Percentiles rank a stretch among this genome's conserved stretches.
Evolutionary conservation across 257 asterid species (phyloP).

Genomic region (Forsythia suspensa): DNA sequence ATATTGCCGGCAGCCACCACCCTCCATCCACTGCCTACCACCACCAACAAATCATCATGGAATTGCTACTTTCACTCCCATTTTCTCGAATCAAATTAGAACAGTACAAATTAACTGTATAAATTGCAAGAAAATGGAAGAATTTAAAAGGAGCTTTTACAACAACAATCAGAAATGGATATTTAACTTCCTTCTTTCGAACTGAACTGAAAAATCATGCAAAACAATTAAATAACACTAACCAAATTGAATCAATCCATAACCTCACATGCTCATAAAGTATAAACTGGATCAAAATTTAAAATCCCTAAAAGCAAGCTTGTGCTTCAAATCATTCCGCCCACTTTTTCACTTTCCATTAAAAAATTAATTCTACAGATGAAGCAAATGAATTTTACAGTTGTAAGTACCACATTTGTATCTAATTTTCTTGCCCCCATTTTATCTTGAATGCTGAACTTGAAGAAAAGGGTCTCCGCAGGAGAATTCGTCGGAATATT

Average conservation of each 20-base stretch:
- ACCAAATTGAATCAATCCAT: slow-evolving; percentile 29
- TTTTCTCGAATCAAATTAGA: slow-evolving; percentile 21
- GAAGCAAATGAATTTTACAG: too few relatives aligned
- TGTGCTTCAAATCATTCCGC: slow-evolving; percentile 30
- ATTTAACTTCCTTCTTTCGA: slow-evolving; percentile 24
- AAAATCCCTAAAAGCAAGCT: slow-evolving; percentile 14
- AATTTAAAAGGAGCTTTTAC: not conserved
- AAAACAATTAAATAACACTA: slow-evolving; percentile 29
- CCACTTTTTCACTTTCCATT: slow-evolving; percentile 31
- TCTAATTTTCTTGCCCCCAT: too few relatives aligned
- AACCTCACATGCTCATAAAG: slow-evolving; percentile 20
- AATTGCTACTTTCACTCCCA: slow-evolving; percentile 71
- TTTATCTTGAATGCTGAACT: too few relatives aligned
- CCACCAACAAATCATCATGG: slow-evolving; percentile 19
- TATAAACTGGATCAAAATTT: slow-evolving; percentile 8
- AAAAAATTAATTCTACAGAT: slow-evolving; percentile 4
- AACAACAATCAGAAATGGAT: slow-evolving; percentile 21
- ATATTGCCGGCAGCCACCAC: too few relatives aligned
- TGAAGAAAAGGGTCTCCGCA: too few relatives aligned
- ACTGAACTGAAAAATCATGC: slow-evolving; percentile 47
- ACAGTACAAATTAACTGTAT: not conserved
- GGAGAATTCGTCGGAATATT: too few relatives aligned
- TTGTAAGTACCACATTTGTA: too few relatives aligned
- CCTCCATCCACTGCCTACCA: too few relatives aligned
- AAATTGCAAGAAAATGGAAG: not conserved